These are phyloP conservation scores for Magnolia kwangsiensis DNA, from an alignment of 164 flowering plant species.

Conservation along the genomic window DNA sequence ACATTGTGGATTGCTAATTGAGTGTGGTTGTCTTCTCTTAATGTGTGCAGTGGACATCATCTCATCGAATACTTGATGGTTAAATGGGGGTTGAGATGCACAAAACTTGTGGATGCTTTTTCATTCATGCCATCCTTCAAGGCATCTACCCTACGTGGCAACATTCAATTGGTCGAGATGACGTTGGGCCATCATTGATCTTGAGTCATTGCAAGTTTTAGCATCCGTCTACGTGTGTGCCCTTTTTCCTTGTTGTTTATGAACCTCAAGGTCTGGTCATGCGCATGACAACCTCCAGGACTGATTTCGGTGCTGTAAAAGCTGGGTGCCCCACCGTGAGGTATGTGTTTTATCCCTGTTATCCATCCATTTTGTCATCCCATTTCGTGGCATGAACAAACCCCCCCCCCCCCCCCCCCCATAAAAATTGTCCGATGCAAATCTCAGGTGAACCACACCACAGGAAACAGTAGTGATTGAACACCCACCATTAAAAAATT, in stretches of 20 bases:
- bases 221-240: neutral
- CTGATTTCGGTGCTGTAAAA: too few relatives aligned
- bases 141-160: slow-evolving; percentile 56
- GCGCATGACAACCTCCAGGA: too few relatives aligned
- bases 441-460: too few relatives aligned
- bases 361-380: too few relatives aligned
- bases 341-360: too few relatives aligned
- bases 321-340: too few relatives aligned
- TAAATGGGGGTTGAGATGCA: slow-evolving; percentile 89
- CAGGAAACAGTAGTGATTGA: too few relatives aligned
- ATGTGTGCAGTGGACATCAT: slow-evolving; percentile 75
- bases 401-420: too few relatives aligned
- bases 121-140: slow-evolving; percentile 77
- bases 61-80: slow-evolving; percentile 88
- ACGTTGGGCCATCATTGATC: slow-evolving; percentile 15
- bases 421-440: too few relatives aligned
- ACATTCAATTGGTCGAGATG: slow-evolving; percentile 83
- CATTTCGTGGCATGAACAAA: too few relatives aligned
- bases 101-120: slow-evolving; percentile 74
- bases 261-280: neutral
- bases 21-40: neutral
- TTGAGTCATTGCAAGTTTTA: too few relatives aligned
- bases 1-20: neutral
- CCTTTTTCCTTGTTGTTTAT: neutral
- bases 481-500: too few relatives aligned